Conservation (phyloP, 495 filamentous ascomycete genomes). For the Astrothelium macrocarpum region DNA sequence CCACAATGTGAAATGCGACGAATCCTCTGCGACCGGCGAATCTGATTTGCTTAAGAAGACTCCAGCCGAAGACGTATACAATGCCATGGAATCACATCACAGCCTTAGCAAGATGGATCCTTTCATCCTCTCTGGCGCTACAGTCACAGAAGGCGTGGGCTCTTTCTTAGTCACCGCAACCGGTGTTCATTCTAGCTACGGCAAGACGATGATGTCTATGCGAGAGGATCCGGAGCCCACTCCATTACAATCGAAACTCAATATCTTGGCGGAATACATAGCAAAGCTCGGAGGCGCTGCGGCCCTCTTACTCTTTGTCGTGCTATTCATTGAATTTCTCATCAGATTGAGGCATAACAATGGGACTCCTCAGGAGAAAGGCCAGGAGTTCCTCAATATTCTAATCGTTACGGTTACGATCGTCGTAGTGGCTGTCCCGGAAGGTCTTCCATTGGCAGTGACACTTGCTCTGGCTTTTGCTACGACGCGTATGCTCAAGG, state of each 20-base stretch:
- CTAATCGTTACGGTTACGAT: conserved; percentile 94
- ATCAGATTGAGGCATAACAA: conserved; percentile 51
- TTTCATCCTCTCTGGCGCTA: conserved; percentile 86
- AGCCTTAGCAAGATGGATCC: conserved; percentile 78
- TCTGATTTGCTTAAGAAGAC: conserved; percentile 60
- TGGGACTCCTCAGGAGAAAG: conserved; percentile 58
- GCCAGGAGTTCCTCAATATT: conserved; percentile 78
- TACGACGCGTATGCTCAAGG: conserved; percentile 88
- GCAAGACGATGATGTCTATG: conserved; percentile 89
- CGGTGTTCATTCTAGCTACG: conserved; percentile 79
- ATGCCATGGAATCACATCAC: conserved; percentile 66
- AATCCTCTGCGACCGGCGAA: conserved; percentile 61
- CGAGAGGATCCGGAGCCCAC: conserved; percentile 85
- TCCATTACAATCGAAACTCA: conserved; percentile 88
- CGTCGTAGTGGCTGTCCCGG: conserved; percentile 90
- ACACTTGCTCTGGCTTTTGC: conserved; percentile 91
- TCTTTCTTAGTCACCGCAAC: conserved; percentile 80
- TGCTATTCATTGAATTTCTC: conserved; percentile 87
- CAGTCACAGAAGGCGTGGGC: conserved; percentile 85
- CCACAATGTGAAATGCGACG: conserved; percentile 55
- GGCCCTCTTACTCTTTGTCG: conserved; percentile 74
- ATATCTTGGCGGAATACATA: conserved; percentile 82
- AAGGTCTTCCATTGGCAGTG: conserved; percentile 86
- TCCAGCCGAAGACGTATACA: conserved; percentile 63
- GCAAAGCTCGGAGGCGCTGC: conserved; percentile 83